Evolutionary conservation across 768 basidiomycete genomes (phyloP), one percentile per base, ranked within the genome.

Genomic region (Lentinula lateritia): DNA sequence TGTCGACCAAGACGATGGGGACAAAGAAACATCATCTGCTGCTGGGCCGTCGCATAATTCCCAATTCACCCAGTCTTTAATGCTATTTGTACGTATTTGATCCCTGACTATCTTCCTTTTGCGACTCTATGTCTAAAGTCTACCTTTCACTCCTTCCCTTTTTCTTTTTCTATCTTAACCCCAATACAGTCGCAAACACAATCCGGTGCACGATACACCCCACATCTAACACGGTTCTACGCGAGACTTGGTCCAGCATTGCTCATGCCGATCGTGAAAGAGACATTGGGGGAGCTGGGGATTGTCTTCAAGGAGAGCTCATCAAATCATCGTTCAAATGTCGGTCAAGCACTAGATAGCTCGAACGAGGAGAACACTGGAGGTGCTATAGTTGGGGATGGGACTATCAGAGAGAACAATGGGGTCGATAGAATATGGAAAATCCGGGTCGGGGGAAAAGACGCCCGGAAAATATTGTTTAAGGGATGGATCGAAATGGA

Each of bases 221-320:
- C 91, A 0, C 82, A 87, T 61, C 80, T 93, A 16, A 93, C 93
- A 0, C 87, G 92, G 0, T 94, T 95, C 78, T 94, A 92, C 71
- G 81, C 88, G 0, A 71, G 79, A 0, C 69, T 87, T 3, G 76
- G 77, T 0, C 89, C 89, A 0, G 72, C 74, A 0, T 72, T 81
- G 3, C 74, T 92, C 46, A 68, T 86, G 43, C 66, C 73, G 4
- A 76, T 87, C 59, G 72, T 93, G 54, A 76, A 83, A 58, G 81
- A 83, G 54, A 80, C 79, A 36, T 75, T 92, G 10, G 74, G 78
- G 41, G 65, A 57, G 0, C 66, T 83, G 0, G 76, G 75, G 7
- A 83, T 86, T 20, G 81, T 82, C 67, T 78, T 77, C 69, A 86
- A 83, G 67, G 66, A 69, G 4, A 75, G 77, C 2, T 68, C 75